Conservation (phyloP, 192 early-diverging fungal genomes). For the Umbelopsis sp. region DNA sequence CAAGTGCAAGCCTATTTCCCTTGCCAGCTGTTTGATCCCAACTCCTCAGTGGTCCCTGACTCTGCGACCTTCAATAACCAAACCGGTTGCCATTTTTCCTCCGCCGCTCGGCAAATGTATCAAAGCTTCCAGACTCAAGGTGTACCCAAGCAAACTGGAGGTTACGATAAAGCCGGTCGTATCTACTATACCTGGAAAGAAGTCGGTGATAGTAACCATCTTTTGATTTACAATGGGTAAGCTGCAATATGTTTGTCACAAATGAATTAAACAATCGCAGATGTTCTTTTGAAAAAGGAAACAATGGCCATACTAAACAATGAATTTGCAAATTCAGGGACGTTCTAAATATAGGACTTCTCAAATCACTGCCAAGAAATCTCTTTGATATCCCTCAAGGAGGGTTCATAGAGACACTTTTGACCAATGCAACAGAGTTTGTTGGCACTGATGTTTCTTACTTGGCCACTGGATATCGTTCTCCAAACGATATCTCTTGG, state of each 20-base stretch:
- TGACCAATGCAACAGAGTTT: constrained; percentile 14
- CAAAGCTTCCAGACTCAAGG: constrained; percentile 16
- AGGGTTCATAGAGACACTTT: constrained; percentile 32
- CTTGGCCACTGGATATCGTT: constrained; percentile 39
- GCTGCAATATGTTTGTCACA: background rate
- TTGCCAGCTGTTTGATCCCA: constrained; percentile 33
- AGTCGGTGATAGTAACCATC: constrained; percentile 29
- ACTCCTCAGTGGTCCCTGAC: constrained; percentile 23
- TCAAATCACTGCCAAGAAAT: constrained; percentile 30
- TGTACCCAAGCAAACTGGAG: constrained; percentile 21
- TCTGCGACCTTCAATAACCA: constrained; percentile 28
- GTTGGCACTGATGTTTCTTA: constrained; percentile 62
- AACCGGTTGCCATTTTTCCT: constrained; percentile 37
- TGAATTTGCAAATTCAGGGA: constrained; percentile 30
- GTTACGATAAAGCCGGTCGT: constrained; percentile 36
- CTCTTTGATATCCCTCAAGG: constrained; percentile 28
- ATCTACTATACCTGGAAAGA: constrained; percentile 42
- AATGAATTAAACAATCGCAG: background rate
- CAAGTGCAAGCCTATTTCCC: constrained; percentile 37
- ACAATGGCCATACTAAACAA: background rate
- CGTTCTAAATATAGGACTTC: constrained; percentile 40
- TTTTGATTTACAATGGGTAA: constrained; percentile 42
- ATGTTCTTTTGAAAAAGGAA: background rate
- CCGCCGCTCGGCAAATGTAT: constrained; percentile 19
- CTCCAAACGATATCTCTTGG: constrained; percentile 43